A percentile compares a stretch with the other conserved stretches of the same genome.
These are phyloP conservation scores for Hippophae tibetana DNA, from an alignment of 306 rosid species.

Conservation along the genomic window DNA sequence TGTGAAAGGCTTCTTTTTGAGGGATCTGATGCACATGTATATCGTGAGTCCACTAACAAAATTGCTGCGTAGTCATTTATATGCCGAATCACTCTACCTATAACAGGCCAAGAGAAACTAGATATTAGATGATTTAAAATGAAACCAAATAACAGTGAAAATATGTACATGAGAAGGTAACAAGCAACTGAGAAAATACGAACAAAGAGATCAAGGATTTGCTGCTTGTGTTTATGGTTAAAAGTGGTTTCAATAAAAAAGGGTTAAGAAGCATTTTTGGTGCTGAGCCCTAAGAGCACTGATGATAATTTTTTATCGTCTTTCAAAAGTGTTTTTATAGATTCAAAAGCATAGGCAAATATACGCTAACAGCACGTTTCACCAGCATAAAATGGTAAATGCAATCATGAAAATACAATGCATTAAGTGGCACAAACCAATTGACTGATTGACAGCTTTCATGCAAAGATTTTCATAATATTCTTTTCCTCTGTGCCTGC, in stretches of 20 bases:
- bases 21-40: slow-evolving; percentile 57
- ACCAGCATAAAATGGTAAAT: no score
- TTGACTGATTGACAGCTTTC: slow-evolving; percentile 97
- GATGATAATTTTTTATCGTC: no score
- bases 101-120: slow-evolving; percentile 15
- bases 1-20: slow-evolving; percentile 45
- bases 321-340: no score
- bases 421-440: slow-evolving; percentile 42
- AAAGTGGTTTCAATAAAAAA: no score
- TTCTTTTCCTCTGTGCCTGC: slow-evolving; percentile 75
- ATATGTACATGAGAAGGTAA: neutral
- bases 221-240: no score
- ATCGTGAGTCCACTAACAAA: slow-evolving; percentile 63
- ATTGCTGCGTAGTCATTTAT: slow-evolving; percentile 85
- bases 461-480: slow-evolving; percentile 96
- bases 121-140: neutral
- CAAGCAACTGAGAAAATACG: neutral
- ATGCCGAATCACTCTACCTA: slow-evolving; percentile 92
- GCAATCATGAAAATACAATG: neutral
- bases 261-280: no score
- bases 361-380: no score
- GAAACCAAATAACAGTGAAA: no score
- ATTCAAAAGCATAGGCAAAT: no score
- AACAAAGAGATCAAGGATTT: neutral
- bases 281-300: no score